Percentiles rank a stretch among this genome's conserved stretches.
phyloP scores from a whole-genome alignment of 106 monocot species.

The Dendrobium huoshanense region DNA sequence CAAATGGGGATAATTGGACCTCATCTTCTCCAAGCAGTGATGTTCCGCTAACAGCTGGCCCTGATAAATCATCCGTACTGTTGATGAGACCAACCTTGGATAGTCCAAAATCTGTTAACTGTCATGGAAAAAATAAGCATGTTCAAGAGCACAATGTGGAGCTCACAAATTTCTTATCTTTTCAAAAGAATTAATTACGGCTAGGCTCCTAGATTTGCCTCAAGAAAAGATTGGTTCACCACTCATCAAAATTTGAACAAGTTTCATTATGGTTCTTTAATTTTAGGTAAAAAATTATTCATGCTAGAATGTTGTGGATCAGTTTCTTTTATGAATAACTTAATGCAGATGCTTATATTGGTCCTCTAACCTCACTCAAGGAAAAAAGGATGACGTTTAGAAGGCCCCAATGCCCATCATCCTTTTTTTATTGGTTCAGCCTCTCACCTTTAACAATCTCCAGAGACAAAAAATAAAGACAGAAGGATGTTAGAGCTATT shows the following conservation, averaged over 20 bases:
- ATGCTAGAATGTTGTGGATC: background rate
- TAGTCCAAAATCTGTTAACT: slow-evolving; percentile 99
- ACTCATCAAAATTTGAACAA: background rate
- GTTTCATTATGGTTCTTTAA: background rate
- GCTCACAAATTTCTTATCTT: background rate
- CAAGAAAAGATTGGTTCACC: background rate
- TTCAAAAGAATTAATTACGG: background rate
- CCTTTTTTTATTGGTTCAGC: background rate
- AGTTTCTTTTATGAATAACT: background rate
- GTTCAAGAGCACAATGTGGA: slow-evolving; percentile 7
- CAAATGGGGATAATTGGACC: slow-evolving; percentile 60
- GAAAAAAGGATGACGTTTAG: background rate
- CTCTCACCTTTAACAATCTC: too few relatives aligned
- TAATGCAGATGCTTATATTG: background rate
- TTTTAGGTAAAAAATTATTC: background rate
- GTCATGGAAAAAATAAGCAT: slow-evolving; percentile 9
- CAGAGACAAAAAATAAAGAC: too few relatives aligned
- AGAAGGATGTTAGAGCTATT: too few relatives aligned
- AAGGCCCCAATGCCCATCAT: background rate
- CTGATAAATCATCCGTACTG: slow-evolving; percentile 97
- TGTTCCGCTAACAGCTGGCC: slow-evolving; percentile 82
- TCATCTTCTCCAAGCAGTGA: slow-evolving; percentile 91
- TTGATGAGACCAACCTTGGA: slow-evolving; percentile 99
- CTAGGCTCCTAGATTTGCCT: background rate
- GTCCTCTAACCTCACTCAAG: background rate